Base-by-base conservation (phyloP, 1,139 yeast species). In the Protomyces lactucae-debilis region DNA sequence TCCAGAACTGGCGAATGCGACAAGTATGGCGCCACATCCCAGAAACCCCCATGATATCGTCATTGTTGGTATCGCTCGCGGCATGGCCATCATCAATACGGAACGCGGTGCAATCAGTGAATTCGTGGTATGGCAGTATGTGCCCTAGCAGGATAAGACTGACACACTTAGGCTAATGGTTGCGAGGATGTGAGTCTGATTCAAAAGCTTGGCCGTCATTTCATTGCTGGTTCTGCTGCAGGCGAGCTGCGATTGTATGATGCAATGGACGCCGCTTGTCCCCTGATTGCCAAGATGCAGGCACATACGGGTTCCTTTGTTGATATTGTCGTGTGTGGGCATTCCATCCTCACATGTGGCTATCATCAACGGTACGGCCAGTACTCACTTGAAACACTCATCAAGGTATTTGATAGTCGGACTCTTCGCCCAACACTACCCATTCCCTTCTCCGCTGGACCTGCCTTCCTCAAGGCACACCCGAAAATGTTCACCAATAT, bases 391-490 rank as follows among this genome's bases (percentile, higher is more conserved):
- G 99, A 93, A 72, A 93, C 96, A 0, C 80, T 92, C 69, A 93
- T 93, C 32, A 87, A 86, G 69, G 85, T 90, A 21, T 91, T 84
- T 74, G 99, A 93, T 73, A 75, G 90, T 43, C 80, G 96, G 67
- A 83, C 85, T 69, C 80, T 89, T 83, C 82, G 84, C 66, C 82
- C 93, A 1, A 75, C 87, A 64, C 80, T 96, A 0, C 97, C 98
- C 1, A 79, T 92, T 3, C 85, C 97, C 1, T 91, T 91, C 73
- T 89, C 96, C 0, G 87, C 91, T 0, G 98, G 98, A 3, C 97
- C 98, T 0, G 82, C 89, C 5, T 87, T 83, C 73, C 95, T 88
- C 0, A 81, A 87, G 60, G 80, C 92, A 68, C 98, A 92, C 75
- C 97, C 98, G 3, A 88, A 88, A 68, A 75, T 91, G 66, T 88